Evolutionary conservation across 2,329 filamentous ascomycete genomes (phyloP).

Genomic region (Monosporascus sp.): DNA sequence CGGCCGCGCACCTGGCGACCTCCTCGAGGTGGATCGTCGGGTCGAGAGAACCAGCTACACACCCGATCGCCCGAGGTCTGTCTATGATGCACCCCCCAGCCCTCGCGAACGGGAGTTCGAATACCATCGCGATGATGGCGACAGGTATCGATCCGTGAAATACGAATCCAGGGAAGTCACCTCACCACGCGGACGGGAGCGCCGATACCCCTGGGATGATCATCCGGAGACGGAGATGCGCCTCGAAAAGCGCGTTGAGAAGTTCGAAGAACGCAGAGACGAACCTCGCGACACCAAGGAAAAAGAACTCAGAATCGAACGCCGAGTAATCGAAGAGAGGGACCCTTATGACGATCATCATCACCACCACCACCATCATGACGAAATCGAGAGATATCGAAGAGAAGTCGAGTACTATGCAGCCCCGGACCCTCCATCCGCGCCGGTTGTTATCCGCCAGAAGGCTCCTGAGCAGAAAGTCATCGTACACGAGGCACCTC

Average conservation of each 20-base stretch:
- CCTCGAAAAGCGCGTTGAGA: constrained; percentile 37
- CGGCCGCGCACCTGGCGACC: constrained; percentile 15
- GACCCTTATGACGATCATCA: constrained; percentile 17
- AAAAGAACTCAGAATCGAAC: constrained; percentile 25
- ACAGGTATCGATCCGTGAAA: constrained; percentile 13
- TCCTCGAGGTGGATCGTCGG: constrained; percentile 30
- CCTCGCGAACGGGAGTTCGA: constrained; percentile 15
- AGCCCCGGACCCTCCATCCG: constrained; percentile 41
- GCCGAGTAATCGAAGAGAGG: constrained; percentile 21
- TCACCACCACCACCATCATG: constrained; percentile 39
- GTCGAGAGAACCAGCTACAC: constrained; percentile 31
- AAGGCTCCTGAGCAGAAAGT: constrained; percentile 54
- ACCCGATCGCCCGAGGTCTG: constrained; percentile 48
- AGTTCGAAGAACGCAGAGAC: constrained; percentile 26
- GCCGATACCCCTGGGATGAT: constrained; percentile 29
- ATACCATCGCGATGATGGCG: constrained; percentile 31
- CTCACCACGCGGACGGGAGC: constrained; percentile 33
- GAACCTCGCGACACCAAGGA: constrained; percentile 23
- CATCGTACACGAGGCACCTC: constrained; percentile 54
- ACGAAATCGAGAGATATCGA: constrained; percentile 54
- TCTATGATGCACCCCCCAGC: constrained; percentile 33
- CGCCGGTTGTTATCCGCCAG: constrained; percentile 53
- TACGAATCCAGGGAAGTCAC: constrained; percentile 29
- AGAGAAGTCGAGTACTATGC: constrained; percentile 60
- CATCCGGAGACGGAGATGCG: constrained; percentile 36